These are phyloP conservation scores for Thalassiosira livingstoniorum DNA, from an alignment of 352 stramenopile species.

Conservation along the genomic window DNA sequence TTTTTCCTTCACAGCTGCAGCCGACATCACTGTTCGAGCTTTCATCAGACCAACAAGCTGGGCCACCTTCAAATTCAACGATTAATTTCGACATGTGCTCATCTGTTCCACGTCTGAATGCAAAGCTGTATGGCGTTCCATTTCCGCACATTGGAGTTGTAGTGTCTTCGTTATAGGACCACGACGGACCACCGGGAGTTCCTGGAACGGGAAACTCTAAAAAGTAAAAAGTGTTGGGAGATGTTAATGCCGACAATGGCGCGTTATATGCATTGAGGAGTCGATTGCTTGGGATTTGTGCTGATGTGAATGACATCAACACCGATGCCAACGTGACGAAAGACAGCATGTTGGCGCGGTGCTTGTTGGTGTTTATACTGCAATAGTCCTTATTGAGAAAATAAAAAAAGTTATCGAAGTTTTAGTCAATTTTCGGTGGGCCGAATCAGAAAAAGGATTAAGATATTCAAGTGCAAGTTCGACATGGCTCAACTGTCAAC, in stretches of 20 bases:
- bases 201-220: slow-evolving; percentile 3
- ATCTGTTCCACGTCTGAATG: slow-evolving; percentile 35
- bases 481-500: too few species aligned
- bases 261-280: slow-evolving; percentile 10
- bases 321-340: too few species aligned
- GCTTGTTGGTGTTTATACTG: too few species aligned
- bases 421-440: too few species aligned
- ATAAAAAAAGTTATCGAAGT: too few species aligned
- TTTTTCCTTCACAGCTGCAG: neutral
- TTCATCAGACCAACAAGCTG: neutral
- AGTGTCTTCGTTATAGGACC: neutral
- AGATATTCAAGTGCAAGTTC: too few species aligned
- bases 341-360: too few species aligned
- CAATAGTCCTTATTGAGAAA: too few species aligned
- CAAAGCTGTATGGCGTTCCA: slow-evolving; percentile 45
- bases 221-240: slow-evolving; percentile 3
- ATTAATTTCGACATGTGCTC: slow-evolving; percentile 33
- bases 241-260: neutral
- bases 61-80: slow-evolving; percentile 39
- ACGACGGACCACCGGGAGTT: neutral
- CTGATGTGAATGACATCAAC: too few species aligned
- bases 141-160: slow-evolving; percentile 16
- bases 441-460: too few species aligned
- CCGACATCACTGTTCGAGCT: neutral
- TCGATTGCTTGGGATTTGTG: neutral